Conservation (phyloP, 164 flowering plant genomes). For the Platanus orientalis region DNA sequence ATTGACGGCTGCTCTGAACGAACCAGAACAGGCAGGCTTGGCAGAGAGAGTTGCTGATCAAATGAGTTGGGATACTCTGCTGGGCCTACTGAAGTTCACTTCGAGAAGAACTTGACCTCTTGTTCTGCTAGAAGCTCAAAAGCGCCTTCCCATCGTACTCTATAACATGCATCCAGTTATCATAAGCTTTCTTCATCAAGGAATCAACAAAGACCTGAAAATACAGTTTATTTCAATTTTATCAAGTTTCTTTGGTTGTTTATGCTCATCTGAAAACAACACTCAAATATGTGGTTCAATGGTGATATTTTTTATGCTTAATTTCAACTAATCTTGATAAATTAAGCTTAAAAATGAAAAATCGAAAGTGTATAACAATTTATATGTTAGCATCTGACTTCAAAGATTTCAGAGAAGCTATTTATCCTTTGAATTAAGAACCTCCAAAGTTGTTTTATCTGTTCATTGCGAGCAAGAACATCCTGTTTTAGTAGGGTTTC, state of each 20-base stretch:
- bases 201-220: slow-evolving; percentile 79
- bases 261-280: neutral
- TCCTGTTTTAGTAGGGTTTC: too few species aligned
- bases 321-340: too few species aligned
- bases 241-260: neutral
- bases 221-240: neutral
- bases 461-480: too few species aligned
- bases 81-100: slow-evolving; percentile 27
- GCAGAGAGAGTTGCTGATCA: slow-evolving; percentile 46
- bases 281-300: too few species aligned
- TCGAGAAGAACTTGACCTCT: slow-evolving; percentile 25
- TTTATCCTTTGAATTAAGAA: too few species aligned
- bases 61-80: slow-evolving; percentile 38
- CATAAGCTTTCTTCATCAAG: slow-evolving; percentile 92
- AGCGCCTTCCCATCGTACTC: slow-evolving; percentile 91
- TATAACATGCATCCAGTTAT: slow-evolving; percentile 87
- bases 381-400: too few species aligned
- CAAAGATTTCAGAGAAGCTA: too few species aligned
- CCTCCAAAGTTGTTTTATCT: too few species aligned
- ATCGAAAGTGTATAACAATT: too few species aligned
- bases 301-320: too few species aligned
- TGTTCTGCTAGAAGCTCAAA: slow-evolving; percentile 40
- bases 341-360: too few species aligned
- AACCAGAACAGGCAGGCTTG: slow-evolving; percentile 42
- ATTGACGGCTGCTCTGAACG: slow-evolving; percentile 42